Base-by-base conservation (phyloP, 805 yeast genomes). In the Wickerhamomyces alni region DNA sequence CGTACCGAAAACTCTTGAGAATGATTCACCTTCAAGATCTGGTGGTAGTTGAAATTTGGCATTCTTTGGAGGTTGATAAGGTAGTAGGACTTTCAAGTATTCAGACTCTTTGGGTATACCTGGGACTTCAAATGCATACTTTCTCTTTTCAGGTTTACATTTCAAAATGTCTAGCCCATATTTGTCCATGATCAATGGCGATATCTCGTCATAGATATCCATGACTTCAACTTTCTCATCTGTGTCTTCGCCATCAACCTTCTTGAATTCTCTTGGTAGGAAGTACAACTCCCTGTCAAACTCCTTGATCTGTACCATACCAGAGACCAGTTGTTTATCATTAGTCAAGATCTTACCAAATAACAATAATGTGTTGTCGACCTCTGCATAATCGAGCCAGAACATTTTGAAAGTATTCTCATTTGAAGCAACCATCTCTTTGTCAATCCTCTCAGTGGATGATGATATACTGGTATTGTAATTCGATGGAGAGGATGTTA, bases 361-460 rank as follows among this genome's bases (percentile, higher is more conserved):
- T 9, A 93, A 67, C 16, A 86, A 58, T 36, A 93, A 62, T 0
- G 79, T 63, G 48, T 73, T 73, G 42, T 81, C 85, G 11, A 82
- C 77, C 57, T 91, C 98, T 18, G 83, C 70, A 58, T 80, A 88
- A 61, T 93, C 99, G 24, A 85, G 63, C 97, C 97, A 93, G 59
- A 74, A 93, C 80, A 91, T 79, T 51, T 76, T 75, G 56, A 88
- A 73, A 1, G 62, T 63, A 31, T 61, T 65, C 27, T 58, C 63
- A 35, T 54, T 59, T 3, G 47, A 54, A 12, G 54, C 51, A 9
- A 55, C 43, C 27, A 47, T 32, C 4, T 42, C 51, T 40, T 44
- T 45, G 8, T 45, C 52, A 6, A 55, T 26, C 30, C 51, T 52
- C 3, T 52, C 50, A 15, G 3, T 31, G 17, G 46, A 31, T 10